A percentile compares a stretch with the other conserved stretches of the same genome.
These are phyloP conservation scores for Spirogloea muscicola DNA, from an alignment of 139 green algal genomes.

Conservation along the genomic window DNA sequence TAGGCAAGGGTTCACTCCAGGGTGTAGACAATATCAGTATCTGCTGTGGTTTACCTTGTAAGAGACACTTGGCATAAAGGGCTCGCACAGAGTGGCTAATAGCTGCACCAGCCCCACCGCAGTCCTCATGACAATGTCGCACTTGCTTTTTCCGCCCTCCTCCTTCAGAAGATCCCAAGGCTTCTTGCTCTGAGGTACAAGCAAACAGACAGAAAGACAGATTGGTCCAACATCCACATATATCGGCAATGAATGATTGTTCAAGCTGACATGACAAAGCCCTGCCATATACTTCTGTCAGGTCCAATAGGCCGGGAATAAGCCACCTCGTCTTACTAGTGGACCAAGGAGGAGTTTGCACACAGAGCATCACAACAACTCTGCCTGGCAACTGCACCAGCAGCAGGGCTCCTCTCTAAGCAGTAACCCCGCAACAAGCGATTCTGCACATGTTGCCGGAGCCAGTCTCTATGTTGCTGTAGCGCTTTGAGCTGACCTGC, in stretches of 20 bases:
- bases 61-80: constrained; percentile 87
- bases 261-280: too few species aligned
- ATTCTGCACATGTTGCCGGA: too few species aligned
- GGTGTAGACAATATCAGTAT: constrained; percentile 3
- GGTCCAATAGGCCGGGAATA: too few species aligned
- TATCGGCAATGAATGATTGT: too few species aligned
- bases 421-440: too few species aligned
- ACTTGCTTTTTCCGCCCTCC: constrained; percentile 41
- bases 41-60: constrained; percentile 30
- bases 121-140: constrained; percentile 51
- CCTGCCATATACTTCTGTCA: too few species aligned
- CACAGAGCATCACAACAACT: neutral
- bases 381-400: too few species aligned
- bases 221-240: too few species aligned
- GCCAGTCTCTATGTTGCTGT: too few species aligned
- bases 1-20: neutral
- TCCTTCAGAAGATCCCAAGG: constrained; percentile 62
- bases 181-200: constrained; percentile 50
- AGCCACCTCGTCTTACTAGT: too few species aligned
- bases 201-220: constrained; percentile 9
- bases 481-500: too few species aligned
- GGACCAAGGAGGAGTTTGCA: constrained; percentile 2
- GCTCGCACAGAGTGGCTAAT: constrained; percentile 75
- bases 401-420: too few species aligned
- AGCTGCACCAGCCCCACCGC: constrained; percentile 75